Base-by-base conservation (phyloP, 306 rosid genomes). In the Styphnolobium japonicum region DNA sequence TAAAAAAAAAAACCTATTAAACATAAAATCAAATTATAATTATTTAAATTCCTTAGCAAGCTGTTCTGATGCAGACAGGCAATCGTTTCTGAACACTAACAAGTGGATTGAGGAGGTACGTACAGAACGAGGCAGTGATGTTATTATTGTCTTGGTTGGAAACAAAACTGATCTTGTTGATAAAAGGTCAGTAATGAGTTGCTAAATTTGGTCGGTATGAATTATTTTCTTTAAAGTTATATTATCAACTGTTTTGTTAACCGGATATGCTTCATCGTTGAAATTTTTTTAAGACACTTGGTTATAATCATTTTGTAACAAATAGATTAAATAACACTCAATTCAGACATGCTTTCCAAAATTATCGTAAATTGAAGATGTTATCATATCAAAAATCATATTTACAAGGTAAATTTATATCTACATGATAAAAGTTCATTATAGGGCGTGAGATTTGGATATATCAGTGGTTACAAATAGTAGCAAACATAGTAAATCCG, bases 41-140 rank as follows among this genome's bases (percentile, higher is more conserved):
- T 67, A 55, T 67, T 23, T 69, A 10, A 66, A 71, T 86, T 71
- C 58, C 78, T 77, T 19, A 75, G 10, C 79, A 67, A 62, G 66
- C 29, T 51, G 57, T 56, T 55, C 34, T 79, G 37, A 53, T 82
- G 89, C 92, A 92, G 94, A 89, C 85, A 84, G 97, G 45, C 89
- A 77, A 79, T 90, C 97, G 40, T 92, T 90, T 84, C 83, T 92
- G 51, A 90, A 82, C 81, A 90, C 96, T 29, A 87, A 39, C 42
- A 92, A 84, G 89, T 90, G 97, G 97, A 85, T 92, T 46, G 97
- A 92, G 82, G 97, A 90, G 86, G 93, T 92, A 12, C 92, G 94
- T 10, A 89, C 94, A 55, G 97, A 92, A 76, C 84, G 97, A 46
- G 97, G 97, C 10, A 82, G 91, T 36, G 97, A 92, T 87, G 97